phyloP scores from a whole-genome alignment of 2,329 filamentous ascomycete species.

The Trichoderma sp. region DNA sequence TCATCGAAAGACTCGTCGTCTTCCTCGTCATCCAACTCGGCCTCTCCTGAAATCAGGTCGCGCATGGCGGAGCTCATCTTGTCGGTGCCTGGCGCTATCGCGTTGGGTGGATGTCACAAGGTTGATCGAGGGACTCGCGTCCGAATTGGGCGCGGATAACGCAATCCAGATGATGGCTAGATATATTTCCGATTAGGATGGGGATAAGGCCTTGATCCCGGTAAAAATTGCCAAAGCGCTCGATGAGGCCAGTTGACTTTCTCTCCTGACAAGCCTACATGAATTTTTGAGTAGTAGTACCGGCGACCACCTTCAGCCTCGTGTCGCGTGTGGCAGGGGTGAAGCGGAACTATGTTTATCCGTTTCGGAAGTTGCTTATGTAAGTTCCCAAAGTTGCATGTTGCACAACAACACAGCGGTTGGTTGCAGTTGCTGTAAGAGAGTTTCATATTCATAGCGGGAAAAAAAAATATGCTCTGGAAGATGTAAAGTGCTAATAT shows the following conservation, averaged over 20 bases:
- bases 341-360: background rate
- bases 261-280: slow-evolving; percentile 14
- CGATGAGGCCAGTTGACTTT: slow-evolving; percentile 6
- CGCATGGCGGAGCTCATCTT: slow-evolving; percentile 64
- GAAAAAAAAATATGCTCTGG: background rate
- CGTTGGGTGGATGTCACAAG: slow-evolving; percentile 10
- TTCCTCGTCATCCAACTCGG: slow-evolving; percentile 80
- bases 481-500: too few species aligned
- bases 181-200: background rate
- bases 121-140: slow-evolving; percentile 5
- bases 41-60: slow-evolving; percentile 79
- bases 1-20: slow-evolving; percentile 82
- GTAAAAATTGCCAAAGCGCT: background rate
- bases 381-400: background rate
- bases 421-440: background rate
- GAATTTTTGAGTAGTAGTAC: slow-evolving; percentile 19
- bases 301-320: slow-evolving; percentile 19
- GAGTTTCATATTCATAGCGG: background rate
- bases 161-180: background rate
- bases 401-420: background rate
- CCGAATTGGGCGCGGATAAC: slow-evolving; percentile 11
- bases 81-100: slow-evolving; percentile 21
- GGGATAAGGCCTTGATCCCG: background rate
- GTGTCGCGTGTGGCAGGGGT: slow-evolving; percentile 21
- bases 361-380: background rate